Evolutionary conservation across 2,329 filamentous ascomycete genomes (phyloP).

Genomic region (Penicillium sp.): DNA sequence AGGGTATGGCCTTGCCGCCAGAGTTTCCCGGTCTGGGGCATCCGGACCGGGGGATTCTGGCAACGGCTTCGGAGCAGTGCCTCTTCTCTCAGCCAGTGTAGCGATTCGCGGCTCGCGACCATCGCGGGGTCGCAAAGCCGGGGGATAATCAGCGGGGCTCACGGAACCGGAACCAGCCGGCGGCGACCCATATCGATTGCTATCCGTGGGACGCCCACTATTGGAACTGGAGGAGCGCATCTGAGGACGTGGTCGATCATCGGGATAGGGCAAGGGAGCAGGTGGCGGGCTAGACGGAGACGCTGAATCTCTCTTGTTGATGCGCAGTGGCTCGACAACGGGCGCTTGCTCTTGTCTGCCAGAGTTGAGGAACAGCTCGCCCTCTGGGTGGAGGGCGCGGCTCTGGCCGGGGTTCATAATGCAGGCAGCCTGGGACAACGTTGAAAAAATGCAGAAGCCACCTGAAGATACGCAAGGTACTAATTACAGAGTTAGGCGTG

Average conservation of each 20-base stretch:
- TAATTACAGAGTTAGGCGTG: conserved; percentile 16
- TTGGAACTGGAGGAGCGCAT: conserved; percentile 29
- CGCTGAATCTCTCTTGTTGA: conserved; percentile 71
- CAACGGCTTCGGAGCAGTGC: conserved; percentile 68
- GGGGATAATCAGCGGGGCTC: conserved; percentile 36
- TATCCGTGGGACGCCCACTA: conserved; percentile 26
- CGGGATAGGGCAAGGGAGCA: conserved; percentile 65
- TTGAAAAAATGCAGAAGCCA: conserved; percentile 7
- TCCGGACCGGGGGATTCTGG: conserved; percentile 76
- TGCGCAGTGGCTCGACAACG: conserved; percentile 75
- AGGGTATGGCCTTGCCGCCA: conserved; percentile 64
- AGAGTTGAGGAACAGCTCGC: conserved; percentile 66
- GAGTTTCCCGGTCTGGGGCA: conserved; percentile 67
- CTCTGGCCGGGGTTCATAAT: conserved; percentile 43
- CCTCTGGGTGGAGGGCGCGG: conserved; percentile 65
- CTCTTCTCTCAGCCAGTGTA: conserved; percentile 73
- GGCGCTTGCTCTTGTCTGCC: conserved; percentile 48
- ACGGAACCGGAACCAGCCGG: conserved; percentile 25
- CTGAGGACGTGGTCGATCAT: conserved; percentile 50
- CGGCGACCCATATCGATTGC: conserved; percentile 27
- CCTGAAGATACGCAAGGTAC: conserved; percentile 4
- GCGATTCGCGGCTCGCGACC: conserved; percentile 51
- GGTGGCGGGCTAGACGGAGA: conserved; percentile 47
- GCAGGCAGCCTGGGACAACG: conserved; percentile 6
- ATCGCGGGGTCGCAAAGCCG: conserved; percentile 39